These are phyloP conservation scores for Xylaria sp. DNA, from an alignment of 2,329 filamentous ascomycete genomes.

Conservation along the genomic window DNA sequence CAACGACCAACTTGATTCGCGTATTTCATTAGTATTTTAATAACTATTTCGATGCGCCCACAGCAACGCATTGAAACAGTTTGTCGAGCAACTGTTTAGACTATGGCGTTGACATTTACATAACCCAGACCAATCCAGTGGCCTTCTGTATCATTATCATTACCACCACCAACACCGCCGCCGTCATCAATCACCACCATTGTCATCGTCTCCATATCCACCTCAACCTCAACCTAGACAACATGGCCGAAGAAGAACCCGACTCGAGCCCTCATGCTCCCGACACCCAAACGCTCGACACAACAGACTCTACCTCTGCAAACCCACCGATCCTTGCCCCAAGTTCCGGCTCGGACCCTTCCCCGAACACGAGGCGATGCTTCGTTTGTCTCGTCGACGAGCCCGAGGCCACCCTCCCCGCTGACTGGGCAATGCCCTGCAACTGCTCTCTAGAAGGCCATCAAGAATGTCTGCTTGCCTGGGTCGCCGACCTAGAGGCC, in stretches of 20 bases:
- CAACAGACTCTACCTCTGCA: not conserved
- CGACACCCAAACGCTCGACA: conserved; percentile 6
- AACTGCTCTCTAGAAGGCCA: conserved; percentile 91
- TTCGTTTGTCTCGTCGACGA: conserved; percentile 72
- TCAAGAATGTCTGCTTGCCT: conserved; percentile 81
- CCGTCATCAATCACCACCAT: not conserved
- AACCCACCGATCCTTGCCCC: not conserved
- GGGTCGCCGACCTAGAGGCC: conserved; percentile 89
- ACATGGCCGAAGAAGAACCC: conserved; percentile 5
- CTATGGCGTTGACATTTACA: conserved; percentile 18
- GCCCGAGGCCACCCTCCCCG: conserved; percentile 58
- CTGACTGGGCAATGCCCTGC: conserved; percentile 85
- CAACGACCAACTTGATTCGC: not conserved
- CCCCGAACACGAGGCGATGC: conserved; percentile 57
- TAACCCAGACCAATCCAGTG: not conserved
- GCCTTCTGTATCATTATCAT: not conserved
- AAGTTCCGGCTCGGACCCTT: conserved; percentile 33
- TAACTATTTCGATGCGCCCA: not conserved
- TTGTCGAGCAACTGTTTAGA: not conserved
- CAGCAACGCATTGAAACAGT: not conserved
- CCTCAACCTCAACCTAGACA: not conserved
- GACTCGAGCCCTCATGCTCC: not conserved
- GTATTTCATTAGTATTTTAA: not conserved
- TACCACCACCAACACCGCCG: not conserved
- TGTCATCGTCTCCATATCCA: not conserved